Base-by-base conservation (phyloP, 2,329 filamentous ascomycete species). In the Xylariaceae sp. region DNA sequence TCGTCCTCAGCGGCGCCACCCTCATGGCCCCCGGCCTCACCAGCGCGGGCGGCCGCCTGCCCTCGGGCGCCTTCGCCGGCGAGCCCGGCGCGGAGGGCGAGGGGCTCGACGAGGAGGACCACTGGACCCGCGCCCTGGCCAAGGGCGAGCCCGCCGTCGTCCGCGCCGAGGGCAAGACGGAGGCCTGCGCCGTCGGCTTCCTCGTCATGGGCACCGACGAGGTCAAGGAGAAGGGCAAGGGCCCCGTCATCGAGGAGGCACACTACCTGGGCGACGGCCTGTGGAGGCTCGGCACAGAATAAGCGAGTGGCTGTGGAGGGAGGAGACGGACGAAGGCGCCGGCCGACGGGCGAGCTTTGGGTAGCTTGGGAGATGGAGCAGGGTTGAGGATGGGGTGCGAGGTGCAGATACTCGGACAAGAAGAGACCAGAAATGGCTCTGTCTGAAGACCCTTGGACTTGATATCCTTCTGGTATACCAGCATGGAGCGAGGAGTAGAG, bases 21-120 rank as follows among this genome's bases (percentile, higher is more conserved):
- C 79, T 98, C 43, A 98, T 98, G 92, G 90, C 88, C 2, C 92
- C 92, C 0, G 92, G 92, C 0, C 61, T 98, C 49, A 98, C 92
- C 18, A 87, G 79, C 14, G 63, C 78, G 0, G 92, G 92, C 0
- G 92, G 92, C 0, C 61, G 84, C 30, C 61, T 98, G 51, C 92
- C 92, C 64, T 75, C 42, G 29, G 49, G 49, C 2, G 38, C 35
- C 2, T 19, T 34, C 2, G 29, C n/a, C 2, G 38, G 38, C 2
- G 60, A 64, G 4, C 59, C 59, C 6, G 56, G 44, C 6, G 41
- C 44, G 7, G 44, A 45, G n/a, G 40, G 38, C 7, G 44, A 44
- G 33, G 39, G 32, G 4, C 38, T 43, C 16, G 47, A 46, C 6
- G 46, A 49, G 19, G 35, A 51, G 2, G 73, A 72, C 0, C 54